Conservation (phyloP, 2,329 filamentous ascomycete species). For the Periconia sp. region DNA sequence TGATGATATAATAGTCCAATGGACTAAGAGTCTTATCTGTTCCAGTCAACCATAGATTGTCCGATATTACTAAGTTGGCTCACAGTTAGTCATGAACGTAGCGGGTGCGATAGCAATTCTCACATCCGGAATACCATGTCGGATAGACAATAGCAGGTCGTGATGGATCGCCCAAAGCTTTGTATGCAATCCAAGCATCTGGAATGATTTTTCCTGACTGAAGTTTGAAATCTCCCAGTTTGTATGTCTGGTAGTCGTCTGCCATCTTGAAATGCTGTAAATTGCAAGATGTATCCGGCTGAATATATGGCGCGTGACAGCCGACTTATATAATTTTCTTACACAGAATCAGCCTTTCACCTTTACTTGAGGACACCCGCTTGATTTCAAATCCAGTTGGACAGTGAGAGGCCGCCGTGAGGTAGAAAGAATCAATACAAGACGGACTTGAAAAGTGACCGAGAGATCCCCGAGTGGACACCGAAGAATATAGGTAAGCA, state of each 20-base stretch:
- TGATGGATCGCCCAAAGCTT: conserved; percentile 67
- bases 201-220: conserved; percentile 64
- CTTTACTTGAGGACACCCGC: background rate
- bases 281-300: no score
- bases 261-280: conserved; percentile 12
- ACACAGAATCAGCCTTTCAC: no score
- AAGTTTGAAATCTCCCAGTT: conserved; percentile 67
- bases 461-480: background rate
- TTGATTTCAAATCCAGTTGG: background rate
- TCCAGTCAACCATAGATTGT: conserved; percentile 76
- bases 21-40: conserved; percentile 66
- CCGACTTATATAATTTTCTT: no score
- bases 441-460: background rate
- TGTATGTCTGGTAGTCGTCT: conserved; percentile 54
- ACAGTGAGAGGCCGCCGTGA: background rate
- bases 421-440: background rate
- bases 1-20: conserved; percentile 66
- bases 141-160: conserved; percentile 73
- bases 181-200: conserved; percentile 72
- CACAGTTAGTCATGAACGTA: background rate
- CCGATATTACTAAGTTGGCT: conserved; percentile 55
- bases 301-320: no score
- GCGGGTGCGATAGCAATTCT: conserved; percentile 17
- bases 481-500: background rate
- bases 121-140: conserved; percentile 70